phyloP scores from a whole-genome alignment of 2,329 filamentous ascomycete species.

The Aspergillus phoenicis region DNA sequence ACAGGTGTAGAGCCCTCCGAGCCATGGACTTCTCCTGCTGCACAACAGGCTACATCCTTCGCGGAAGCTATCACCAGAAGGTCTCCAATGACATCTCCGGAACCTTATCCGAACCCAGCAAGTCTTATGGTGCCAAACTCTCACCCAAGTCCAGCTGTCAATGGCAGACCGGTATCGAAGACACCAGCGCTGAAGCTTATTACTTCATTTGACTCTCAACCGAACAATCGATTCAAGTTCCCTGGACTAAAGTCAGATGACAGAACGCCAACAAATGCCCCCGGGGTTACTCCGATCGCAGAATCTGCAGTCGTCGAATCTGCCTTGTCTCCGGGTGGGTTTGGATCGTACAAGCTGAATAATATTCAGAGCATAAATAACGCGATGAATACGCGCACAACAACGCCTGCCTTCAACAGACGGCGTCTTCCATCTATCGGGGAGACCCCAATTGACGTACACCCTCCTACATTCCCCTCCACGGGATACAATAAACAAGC shows the following conservation, averaged over 20 bases:
- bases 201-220: slow-evolving; percentile 71
- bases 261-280: slow-evolving; percentile 72
- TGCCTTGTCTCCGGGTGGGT: slow-evolving; percentile 67
- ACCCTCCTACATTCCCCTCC: slow-evolving; percentile 47
- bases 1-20: slow-evolving; percentile 82
- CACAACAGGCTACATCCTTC: slow-evolving; percentile 60
- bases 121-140: slow-evolving; percentile 25
- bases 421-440: slow-evolving; percentile 77
- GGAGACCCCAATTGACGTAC: slow-evolving; percentile 62
- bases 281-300: slow-evolving; percentile 84
- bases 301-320: slow-evolving; percentile 67
- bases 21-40: slow-evolving; percentile 84
- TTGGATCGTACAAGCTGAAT: slow-evolving; percentile 57
- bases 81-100: slow-evolving; percentile 51
- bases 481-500: slow-evolving; percentile 44
- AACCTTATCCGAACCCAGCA: slow-evolving; percentile 52
- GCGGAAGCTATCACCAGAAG: slow-evolving; percentile 29
- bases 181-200: slow-evolving; percentile 86
- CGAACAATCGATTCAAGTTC: slow-evolving; percentile 62
- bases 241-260: slow-evolving; percentile 58
- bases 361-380: slow-evolving; percentile 71
- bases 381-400: slow-evolving; percentile 66
- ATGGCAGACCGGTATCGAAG: slow-evolving; percentile 66
- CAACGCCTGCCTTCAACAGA: slow-evolving; percentile 62
- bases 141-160: slow-evolving; percentile 53